Base-by-base conservation (phyloP, 2,329 filamentous ascomycete species). In the Diaporthe destruens region DNA sequence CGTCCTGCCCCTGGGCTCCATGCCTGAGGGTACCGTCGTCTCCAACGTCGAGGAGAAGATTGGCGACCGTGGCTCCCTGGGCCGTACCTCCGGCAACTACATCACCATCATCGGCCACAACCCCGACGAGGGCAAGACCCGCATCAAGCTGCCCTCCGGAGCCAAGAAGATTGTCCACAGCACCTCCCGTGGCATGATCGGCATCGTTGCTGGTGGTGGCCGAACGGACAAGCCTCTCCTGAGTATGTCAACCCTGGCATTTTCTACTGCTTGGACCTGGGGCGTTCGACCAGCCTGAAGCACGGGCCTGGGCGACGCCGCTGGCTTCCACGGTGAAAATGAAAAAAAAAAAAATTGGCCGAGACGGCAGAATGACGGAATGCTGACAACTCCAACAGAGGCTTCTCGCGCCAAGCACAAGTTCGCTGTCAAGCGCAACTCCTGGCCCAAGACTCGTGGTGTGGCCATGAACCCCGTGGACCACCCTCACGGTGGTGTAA, bases 401-500 rank as follows among this genome's bases (percentile, higher is more conserved):
- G 96, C 96, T 83, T 98, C 96, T 83, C 94, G 96, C 85, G 96
- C 96, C 84, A 99, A 98, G 94, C 96, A 98, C 86, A 99, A 99
- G 94, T 99, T 98, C 89, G 95, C 95, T 81, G 97, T 98, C 89
- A 99, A 99, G 95, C 95, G 96, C 85, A 98, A 99, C 94, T 96
- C 92, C 85, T 99, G 96, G 96, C 96, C 96, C 88, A 98, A 97
- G 94, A 99, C 96, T 91, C 96, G 96, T 96, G 96, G 96, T 98
- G 96, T 99, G 93, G 96, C 96, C 88, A 99, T 99, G 96, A 99
- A 99, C 90, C 96, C 96, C 82, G 96, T 99, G 83, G 96, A 99
- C 89, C 96, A 99, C 92, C 94, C 94, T 87, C 94, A 96, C 92
- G 94, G 94, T 94, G 93, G 93, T 94, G 89, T 89, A 89, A 81